Evolutionary conservation across 257 asterid genomes (phyloP), one percentile per base, ranked within the genome.

Genomic region (Primulina tabacum): DNA sequence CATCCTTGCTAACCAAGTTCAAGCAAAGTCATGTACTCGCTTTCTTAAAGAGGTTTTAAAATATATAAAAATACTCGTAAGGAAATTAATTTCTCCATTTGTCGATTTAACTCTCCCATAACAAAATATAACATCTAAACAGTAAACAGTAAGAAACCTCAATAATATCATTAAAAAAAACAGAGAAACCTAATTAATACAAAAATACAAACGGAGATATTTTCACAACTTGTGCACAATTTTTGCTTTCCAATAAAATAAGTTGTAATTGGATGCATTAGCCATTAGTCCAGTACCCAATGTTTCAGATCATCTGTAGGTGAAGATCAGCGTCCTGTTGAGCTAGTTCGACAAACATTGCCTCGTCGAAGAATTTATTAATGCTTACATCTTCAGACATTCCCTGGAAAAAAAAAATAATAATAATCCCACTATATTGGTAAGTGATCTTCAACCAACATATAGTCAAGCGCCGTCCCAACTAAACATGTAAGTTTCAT

Each of bases 341-440:
- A 21, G 98, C 98, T 52, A 92, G 93, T 79, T 92, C 96, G 64
- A 85, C 94, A 76, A 92, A 88, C 98, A 92, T 92, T 11, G 96
- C 97, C 78, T 92, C 98, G 3, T 92, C 98, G 14, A 92, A 92
- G 81, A 90, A 92, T 76, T 92, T 92, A 73, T 88, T 90, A 67
- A 90, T 90, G 85, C 90, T 85, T 37, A 90, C 98, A 61, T 90
- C 98, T 74, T 92, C 98, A 0, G 97, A 90, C 97, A 92, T 92
- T 65, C 98, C 97, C 98, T 92, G 86, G 55, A 38, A 78, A 63
- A 70, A 18, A 50, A 47, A 55, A 38, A 78, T n/a, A 65, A 70
- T 16, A 50, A 14, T 70, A 32, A 67, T 17, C 9, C 16, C 33
- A 34, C 61, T 67, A 6, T 30, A 14, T 34, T 7, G 66, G 16